Percentiles rank a stretch among this genome's conserved stretches.
phyloP scores from a whole-genome alignment of 1,139 yeast genomes.

The Debaryomyces udenii region DNA sequence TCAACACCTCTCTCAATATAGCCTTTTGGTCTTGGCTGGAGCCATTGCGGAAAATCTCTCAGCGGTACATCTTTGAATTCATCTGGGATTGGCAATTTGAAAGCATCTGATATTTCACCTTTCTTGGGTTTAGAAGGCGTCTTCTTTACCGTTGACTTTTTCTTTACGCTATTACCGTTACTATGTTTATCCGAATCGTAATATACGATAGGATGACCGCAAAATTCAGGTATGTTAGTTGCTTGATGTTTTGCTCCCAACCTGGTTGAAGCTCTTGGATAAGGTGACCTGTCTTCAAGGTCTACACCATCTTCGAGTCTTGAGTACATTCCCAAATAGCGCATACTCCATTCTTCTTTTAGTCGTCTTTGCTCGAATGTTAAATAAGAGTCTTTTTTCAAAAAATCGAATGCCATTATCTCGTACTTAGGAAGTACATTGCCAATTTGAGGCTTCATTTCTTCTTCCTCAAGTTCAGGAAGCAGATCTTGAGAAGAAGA shows the following conservation, averaged over 20 bases:
- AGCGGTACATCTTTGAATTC: conserved; percentile 45
- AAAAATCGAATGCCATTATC: conserved; percentile 56
- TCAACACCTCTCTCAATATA: conserved; percentile 87
- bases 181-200: conserved; percentile 48
- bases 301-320: conserved; percentile 79
- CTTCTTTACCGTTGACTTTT: conserved; percentile 19
- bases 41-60: conserved; percentile 68
- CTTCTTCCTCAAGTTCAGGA: conserved; percentile 16
- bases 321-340: conserved; percentile 80
- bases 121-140: conserved; percentile 16
- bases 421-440: conserved; percentile 57
- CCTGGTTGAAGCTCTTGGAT: conserved; percentile 80
- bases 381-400: conserved; percentile 44
- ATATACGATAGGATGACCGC: conserved; percentile 67
- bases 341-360: conserved; percentile 75
- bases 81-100: conserved; percentile 49
- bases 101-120: conserved; percentile 22
- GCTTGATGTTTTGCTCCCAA: conserved; percentile 79
- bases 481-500: conserved; percentile 11
- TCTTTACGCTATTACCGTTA: conserved; percentile 21
- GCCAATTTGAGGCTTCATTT: conserved; percentile 10
- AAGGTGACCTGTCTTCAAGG: conserved; percentile 72
- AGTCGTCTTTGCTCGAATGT: conserved; percentile 52
- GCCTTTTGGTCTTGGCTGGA: conserved; percentile 77
- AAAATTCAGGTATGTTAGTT: conserved; percentile 65